A percentile compares a stretch with the other conserved stretches of the same genome.
Conservation (phyloP, 2,329 filamentous ascomycete genomes). For the Exophiala sp. region DNA sequence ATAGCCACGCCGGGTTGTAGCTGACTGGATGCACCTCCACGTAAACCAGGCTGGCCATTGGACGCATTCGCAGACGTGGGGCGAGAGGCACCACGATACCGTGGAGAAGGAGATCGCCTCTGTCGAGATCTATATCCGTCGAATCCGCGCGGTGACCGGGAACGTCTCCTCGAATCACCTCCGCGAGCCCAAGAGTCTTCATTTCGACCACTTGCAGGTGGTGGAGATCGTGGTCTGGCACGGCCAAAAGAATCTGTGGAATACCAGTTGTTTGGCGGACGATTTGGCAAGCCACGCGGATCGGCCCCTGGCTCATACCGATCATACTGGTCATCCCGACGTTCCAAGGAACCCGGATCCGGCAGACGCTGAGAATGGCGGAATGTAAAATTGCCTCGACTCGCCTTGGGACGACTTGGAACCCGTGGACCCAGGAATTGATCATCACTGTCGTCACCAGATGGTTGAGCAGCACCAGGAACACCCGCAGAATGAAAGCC, state of each 20-base stretch:
- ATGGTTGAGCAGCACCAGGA: background rate
- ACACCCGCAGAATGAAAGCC: constrained; percentile 30
- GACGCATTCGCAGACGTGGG: background rate
- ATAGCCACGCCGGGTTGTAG: constrained; percentile 4
- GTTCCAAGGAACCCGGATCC: background rate
- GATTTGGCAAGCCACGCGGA: background rate
- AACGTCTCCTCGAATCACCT: constrained; percentile 6
- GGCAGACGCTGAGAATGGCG: constrained; percentile 8
- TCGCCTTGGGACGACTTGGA: background rate
- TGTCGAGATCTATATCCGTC: constrained; percentile 10
- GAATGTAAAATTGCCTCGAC: constrained; percentile 11
- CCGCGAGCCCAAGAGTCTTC: background rate
- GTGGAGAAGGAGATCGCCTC: constrained; percentile 5
- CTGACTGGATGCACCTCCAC: background rate
- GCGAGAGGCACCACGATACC: background rate
- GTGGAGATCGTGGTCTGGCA: constrained; percentile 12
- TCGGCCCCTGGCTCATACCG: constrained; percentile 8
- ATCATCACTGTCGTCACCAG: constrained; percentile 33
- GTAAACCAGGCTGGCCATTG: background rate
- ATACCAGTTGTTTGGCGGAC: constrained; percentile 19
- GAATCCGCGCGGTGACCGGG: constrained; percentile 11
- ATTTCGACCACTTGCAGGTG: background rate
- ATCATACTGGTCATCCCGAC: constrained; percentile 2
- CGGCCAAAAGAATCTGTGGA: constrained; percentile 25
- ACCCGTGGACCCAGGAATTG: constrained; percentile 30